These are phyloP conservation scores for Calocybe cyanea DNA, from an alignment of 768 basidiomycete genomes.

Conservation along the genomic window DNA sequence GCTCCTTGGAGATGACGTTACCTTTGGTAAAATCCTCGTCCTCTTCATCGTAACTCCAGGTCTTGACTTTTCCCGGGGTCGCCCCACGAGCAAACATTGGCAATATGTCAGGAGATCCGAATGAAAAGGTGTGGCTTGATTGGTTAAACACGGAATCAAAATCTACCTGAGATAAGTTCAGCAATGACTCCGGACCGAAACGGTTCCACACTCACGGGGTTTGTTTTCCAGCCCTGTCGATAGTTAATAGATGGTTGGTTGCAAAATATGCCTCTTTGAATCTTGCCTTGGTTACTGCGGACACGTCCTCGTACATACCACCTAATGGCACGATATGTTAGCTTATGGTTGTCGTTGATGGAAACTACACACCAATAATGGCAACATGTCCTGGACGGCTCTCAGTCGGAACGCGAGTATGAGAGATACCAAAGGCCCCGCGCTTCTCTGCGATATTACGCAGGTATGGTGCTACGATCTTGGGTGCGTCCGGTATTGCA, in stretches of 20 bases:
- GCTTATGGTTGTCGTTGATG: background rate
- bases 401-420: conserved; percentile 85
- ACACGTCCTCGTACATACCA: conserved; percentile 91
- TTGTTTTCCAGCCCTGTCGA: conserved; percentile 77
- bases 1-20: conserved; percentile 13
- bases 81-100: conserved; percentile 86
- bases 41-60: conserved; percentile 74
- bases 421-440: conserved; percentile 81
- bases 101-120: conserved; percentile 85
- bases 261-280: background rate
- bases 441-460: conserved; percentile 60
- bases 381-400: conserved; percentile 88
- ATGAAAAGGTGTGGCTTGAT: conserved; percentile 72
- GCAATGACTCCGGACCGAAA: conserved; percentile 13
- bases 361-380: conserved; percentile 56
- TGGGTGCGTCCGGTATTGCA: conserved; percentile 44
- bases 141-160: conserved; percentile 90
- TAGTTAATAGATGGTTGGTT: conserved; percentile 9
- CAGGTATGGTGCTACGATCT: conserved; percentile 70
- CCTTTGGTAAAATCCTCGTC: conserved; percentile 89
- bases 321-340: conserved; percentile 28
- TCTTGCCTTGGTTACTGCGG: conserved; percentile 77
- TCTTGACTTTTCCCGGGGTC: conserved; percentile 60
- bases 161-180: conserved; percentile 44
- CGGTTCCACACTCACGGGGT: conserved; percentile 55